These are phyloP conservation scores for Phytophthora tentaculata DNA, from an alignment of 352 stramenopile genomes.

Conservation along the genomic window DNA sequence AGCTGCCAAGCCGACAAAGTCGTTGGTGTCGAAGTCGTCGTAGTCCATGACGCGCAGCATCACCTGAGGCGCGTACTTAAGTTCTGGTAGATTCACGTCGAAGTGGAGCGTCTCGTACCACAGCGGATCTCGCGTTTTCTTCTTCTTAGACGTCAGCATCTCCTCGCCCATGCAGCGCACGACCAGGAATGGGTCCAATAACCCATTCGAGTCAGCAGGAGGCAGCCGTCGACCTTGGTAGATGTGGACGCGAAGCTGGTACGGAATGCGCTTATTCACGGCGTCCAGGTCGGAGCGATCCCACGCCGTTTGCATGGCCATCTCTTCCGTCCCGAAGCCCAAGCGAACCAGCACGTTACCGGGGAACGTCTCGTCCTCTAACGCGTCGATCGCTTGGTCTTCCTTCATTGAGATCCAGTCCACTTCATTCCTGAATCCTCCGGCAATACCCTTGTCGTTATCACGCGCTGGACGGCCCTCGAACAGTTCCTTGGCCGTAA, in stretches of 20 bases:
- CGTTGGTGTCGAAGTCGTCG: constrained; percentile 77
- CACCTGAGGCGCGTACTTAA: constrained; percentile 81
- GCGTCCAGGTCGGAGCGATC: constrained; percentile 57
- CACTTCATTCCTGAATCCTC: constrained; percentile 60
- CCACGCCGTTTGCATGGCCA: constrained; percentile 64
- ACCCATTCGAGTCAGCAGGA: constrained; percentile 82
- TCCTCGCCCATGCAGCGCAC: constrained; percentile 82
- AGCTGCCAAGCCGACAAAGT: constrained; percentile 67
- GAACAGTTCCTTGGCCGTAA: constrained; percentile 80
- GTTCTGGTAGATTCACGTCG: constrained; percentile 80
- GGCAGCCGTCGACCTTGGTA: constrained; percentile 85
- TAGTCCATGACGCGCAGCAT: constrained; percentile 84
- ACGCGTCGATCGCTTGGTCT: constrained; percentile 78
- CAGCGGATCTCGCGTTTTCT: constrained; percentile 82
- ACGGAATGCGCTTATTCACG: constrained; percentile 82
- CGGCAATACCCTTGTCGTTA: constrained; percentile 7
- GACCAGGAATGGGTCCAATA: constrained; percentile 86
- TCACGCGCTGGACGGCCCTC: constrained; percentile 30
- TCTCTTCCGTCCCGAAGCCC: constrained; percentile 79
- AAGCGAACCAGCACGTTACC: constrained; percentile 83
- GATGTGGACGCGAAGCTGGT: constrained; percentile 85
- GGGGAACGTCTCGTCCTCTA: constrained; percentile 82
- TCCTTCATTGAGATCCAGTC: constrained; percentile 86
- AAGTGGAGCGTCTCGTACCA: constrained; percentile 91
- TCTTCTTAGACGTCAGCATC: constrained; percentile 75